Conservation (phyloP, 2,329 filamentous ascomycete species). For the Fusarium lateritium region DNA sequence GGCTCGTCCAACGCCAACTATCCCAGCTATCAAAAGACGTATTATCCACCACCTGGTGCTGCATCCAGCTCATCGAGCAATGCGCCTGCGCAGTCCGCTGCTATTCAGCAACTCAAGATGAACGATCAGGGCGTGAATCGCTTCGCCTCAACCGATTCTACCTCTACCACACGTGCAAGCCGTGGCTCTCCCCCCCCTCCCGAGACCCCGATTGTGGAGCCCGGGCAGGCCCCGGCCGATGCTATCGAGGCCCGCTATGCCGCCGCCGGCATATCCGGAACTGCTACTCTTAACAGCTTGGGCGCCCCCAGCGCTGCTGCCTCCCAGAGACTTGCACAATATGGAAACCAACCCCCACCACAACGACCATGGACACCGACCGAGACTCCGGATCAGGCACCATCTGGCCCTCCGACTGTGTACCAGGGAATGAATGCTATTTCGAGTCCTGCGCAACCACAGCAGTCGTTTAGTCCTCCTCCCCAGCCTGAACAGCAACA, state of each 20-base stretch:
- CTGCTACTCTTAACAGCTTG: slow-evolving; percentile 83
- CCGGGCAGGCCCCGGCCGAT: slow-evolving; percentile 77
- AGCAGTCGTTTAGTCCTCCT: slow-evolving; percentile 53
- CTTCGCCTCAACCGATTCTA: slow-evolving; percentile 87
- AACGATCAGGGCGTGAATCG: slow-evolving; percentile 69
- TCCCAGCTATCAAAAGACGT: slow-evolving; percentile 69
- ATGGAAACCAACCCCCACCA: slow-evolving; percentile 64
- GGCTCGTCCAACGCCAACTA: slow-evolving; percentile 60
- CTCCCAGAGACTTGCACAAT: slow-evolving; percentile 84
- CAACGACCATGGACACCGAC: slow-evolving; percentile 92
- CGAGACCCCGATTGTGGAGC: slow-evolving; percentile 87
- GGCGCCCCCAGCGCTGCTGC: slow-evolving; percentile 82
- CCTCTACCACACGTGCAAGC: slow-evolving; percentile 91
- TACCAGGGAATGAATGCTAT: slow-evolving; percentile 89
- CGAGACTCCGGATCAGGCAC: slow-evolving; percentile 86
- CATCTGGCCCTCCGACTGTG: slow-evolving; percentile 90
- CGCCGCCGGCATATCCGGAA: slow-evolving; percentile 89
- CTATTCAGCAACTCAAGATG: slow-evolving; percentile 50
- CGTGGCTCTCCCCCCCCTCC: slow-evolving; percentile 95
- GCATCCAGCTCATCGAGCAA: slow-evolving; percentile 53
- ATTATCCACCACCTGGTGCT: slow-evolving; percentile 71
- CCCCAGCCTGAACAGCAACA: slow-evolving; percentile 56
- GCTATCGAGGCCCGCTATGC: slow-evolving; percentile 94
- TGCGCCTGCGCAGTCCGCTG: slow-evolving; percentile 45
- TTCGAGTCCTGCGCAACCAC: slow-evolving; percentile 61